Base-by-base conservation (phyloP, 768 basidiomycete species). In the Gelatoporia subvermispora region DNA sequence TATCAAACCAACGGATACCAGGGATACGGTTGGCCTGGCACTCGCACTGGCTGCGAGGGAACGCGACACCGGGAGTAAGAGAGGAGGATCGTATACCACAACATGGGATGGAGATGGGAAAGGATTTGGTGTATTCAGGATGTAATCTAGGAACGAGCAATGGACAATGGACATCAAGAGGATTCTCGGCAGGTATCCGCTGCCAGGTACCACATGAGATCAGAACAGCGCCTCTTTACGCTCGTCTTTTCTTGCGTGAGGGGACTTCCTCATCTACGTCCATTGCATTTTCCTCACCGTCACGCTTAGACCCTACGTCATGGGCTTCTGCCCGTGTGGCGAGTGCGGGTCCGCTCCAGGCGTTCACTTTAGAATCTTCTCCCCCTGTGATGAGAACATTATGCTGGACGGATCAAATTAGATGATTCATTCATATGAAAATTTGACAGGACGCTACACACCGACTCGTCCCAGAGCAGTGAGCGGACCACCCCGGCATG, bases 101-200 rank as follows among this genome's bases (percentile, higher is more conserved):
- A 84, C 85, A 4, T 89, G 88, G 87, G 85, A 85, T 56, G 85
- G 84, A 3, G 71, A 75, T 48, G 73, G 67, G 37, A 79, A 72
- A 55, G 85, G 81, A n/a, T 93, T 88, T 68, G 93, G 93, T 5
- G 88, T 90, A 34, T 94, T 92, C 69, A 81, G 92, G 53, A 94
- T 94, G 92, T 94, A 74, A 67, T 28, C 20, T 10, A 31, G 22
- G n/a, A n/a, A n/a, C n/a, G n/a, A n/a, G 45, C 24, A 21, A 35
- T 25, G 17, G 28, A 31, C 28, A 31, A 31, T 31, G 7, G 5
- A 31, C 5, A 5, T 5, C 28, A 31, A 31, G 28, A 31, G 28
- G 37, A n/a, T 35, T 43, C 3, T 4, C 37, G 28, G 16, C 21
- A n/a, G n/a, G n/a, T n/a, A n/a, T n/a, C n/a, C n/a, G n/a, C n/a